Conservation (phyloP, 2,329 filamentous ascomycete genomes). For the Elsinoe arachidis region DNA sequence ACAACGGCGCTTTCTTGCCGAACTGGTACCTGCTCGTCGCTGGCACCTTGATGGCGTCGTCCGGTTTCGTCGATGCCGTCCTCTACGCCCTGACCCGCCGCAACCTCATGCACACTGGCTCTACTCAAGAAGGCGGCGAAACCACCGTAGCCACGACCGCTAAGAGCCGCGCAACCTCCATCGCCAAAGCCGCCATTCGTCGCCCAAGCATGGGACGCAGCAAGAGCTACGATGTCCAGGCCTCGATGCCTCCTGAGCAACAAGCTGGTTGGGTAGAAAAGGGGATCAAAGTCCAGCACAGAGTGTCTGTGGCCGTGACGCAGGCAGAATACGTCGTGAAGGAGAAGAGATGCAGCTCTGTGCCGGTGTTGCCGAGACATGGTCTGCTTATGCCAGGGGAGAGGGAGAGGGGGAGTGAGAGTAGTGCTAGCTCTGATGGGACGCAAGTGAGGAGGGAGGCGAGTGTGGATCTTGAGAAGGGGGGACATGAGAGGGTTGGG, state of each 20-base stretch:
- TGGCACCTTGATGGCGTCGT: slow-evolving; percentile 49
- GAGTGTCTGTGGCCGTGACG: not conserved
- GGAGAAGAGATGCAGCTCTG: slow-evolving; percentile 3
- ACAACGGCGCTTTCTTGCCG: slow-evolving; percentile 28
- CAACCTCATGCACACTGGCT: slow-evolving; percentile 41
- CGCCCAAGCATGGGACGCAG: not conserved
- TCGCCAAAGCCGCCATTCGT: not conserved
- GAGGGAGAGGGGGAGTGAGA: not conserved
- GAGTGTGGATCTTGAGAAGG: not conserved
- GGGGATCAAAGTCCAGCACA: slow-evolving; percentile 5
- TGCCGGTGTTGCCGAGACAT: not conserved
- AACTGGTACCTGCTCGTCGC: slow-evolving; percentile 41
- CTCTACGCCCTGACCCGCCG: slow-evolving; percentile 51
- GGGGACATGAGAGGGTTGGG: not conserved
- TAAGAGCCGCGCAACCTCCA: not conserved
- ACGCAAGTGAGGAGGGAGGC: not conserved
- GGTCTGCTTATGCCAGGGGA: not conserved
- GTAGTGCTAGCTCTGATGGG: not conserved
- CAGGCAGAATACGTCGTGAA: not conserved
- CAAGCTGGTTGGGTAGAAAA: not conserved
- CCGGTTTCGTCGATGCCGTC: slow-evolving; percentile 50
- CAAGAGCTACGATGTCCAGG: not conserved
- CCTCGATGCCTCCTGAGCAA: not conserved
- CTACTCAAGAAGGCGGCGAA: slow-evolving; percentile 17
- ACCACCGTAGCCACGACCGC: not conserved